Conservation (phyloP, 179 eudicot genomes). For the Vitellaria paradoxa region DNA sequence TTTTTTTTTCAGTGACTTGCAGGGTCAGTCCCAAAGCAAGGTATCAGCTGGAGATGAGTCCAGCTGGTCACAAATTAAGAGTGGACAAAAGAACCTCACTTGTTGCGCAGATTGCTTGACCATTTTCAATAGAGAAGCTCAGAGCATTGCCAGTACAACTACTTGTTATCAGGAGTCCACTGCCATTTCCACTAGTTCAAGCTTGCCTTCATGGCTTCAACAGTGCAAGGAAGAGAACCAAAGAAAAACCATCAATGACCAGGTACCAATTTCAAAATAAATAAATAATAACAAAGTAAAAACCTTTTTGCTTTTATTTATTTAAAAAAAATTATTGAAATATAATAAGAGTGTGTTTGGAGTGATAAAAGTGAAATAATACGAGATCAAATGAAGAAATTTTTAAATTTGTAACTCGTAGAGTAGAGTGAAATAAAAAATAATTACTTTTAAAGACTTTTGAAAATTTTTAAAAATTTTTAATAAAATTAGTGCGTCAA, state of each 20-base stretch:
- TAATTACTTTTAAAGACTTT: no score
- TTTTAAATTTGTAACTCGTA: no score
- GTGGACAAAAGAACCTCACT: constrained; percentile 33
- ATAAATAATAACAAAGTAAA: no score
- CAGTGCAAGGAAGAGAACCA: constrained; percentile 60
- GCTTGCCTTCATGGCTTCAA: constrained; percentile 73
- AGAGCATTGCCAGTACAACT: constrained; percentile 9
- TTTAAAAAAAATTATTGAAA: no score
- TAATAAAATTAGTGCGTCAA: no score
- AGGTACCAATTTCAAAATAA: constrained; percentile 26
- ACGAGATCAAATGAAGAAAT: no score
- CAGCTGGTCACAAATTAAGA: constrained; percentile 32
- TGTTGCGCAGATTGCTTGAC: constrained; percentile 48
- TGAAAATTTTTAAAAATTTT: no score
- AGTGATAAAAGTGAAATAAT: no score
- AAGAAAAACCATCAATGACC: constrained; percentile 24
- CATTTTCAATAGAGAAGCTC: constrained; percentile 27
- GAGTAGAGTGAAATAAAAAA: no score
- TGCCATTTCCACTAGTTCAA: constrained; percentile 34
- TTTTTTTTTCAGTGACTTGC: constrained; percentile 19
- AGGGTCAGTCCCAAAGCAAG: constrained; percentile 25
- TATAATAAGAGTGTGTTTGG: no score
- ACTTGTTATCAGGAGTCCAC: constrained; percentile 21
- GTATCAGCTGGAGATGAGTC: constrained; percentile 20
- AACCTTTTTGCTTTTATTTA: no score